Evolutionary conservation across 2,329 filamentous ascomycete genomes (phyloP), one percentile per base, ranked within the genome.

Genomic region (Alternaria sp.): DNA sequence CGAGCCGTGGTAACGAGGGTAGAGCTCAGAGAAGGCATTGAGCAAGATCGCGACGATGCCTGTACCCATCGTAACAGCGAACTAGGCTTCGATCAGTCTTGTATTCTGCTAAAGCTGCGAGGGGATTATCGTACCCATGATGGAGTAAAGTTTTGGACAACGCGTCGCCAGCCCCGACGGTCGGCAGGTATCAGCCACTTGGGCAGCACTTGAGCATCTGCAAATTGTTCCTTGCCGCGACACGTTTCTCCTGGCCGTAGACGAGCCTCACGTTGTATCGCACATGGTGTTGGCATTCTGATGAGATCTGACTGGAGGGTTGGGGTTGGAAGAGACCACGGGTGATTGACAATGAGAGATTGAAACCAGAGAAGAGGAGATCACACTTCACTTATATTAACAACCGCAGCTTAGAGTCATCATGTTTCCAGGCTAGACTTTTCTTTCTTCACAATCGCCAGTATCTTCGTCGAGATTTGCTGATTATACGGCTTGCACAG

Each of bases 11-110:
- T 68, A 57, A 1, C 81, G 82, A 55, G 88, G 84, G 73, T 88
- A 91, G 4, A 72, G 51, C 3, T 61, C 59, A 0, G 89, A 88
- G 11, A 91, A 81, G 13, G 85, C 83, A 68, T 88, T 83, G 8
- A 91, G 81, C 19, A 91, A 81, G 45, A 90, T 85, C 1, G 87
- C 86, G 10, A 74, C 65, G 23, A 73, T 74, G 8, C 71, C 73
- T n/a, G 72, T 75, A 17, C 72, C 69, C 72, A 74, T 73, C 1
- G 70, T 72, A 1, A 73, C 65, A 1, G 67, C 61, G 19, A 74
- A 74, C 73, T 71, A 46, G 6, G 12, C 7, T 7, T 17, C 12
- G 13, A 32, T 62, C 25, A 62, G 44, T n/a, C 21, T 21, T n/a
- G 12, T 11, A 17, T 66, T 40, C 36, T 4, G n/a, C 36, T 40